Evolutionary conservation across 225 moss, liverwort and hornwort species (phyloP).

Genomic region (Sphagnum tenellum): DNA sequence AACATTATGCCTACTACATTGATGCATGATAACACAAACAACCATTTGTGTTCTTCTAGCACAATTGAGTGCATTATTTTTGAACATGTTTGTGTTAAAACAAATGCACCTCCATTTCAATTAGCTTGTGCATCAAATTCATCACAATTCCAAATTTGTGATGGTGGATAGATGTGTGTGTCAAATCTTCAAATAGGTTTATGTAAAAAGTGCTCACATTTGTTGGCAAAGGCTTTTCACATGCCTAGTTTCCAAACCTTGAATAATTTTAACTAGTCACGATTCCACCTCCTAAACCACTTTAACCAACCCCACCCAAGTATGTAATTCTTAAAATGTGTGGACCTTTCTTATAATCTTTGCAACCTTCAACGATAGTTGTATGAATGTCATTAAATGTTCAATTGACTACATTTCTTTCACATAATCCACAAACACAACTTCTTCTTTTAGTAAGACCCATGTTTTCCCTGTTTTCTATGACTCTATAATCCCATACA

Average conservation of each 20-base stretch:
- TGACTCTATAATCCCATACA: no score
- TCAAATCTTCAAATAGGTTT: not conserved
- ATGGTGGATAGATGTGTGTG: not conserved
- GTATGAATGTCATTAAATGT: no score
- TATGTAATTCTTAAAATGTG: not conserved
- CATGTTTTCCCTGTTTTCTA: no score
- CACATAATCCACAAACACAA: no score
- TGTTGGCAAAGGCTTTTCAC: not conserved
- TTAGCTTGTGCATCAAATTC: not conserved
- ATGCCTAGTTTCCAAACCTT: not conserved
- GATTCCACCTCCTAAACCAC: not conserved
- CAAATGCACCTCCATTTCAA: not conserved
- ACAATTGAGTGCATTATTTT: not conserved
- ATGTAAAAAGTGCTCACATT: not conserved
- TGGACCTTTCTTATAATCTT: not conserved
- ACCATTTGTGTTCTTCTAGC: not conserved
- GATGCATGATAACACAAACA: not conserved
- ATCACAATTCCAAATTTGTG: slow-evolving; percentile 1
- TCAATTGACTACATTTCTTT: no score
- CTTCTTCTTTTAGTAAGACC: no score
- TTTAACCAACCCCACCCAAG: not conserved
- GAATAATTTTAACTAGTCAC: not conserved
- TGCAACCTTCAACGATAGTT: not conserved
- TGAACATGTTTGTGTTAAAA: not conserved
- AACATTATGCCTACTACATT: not conserved